A percentile compares a stretch with the other conserved stretches of the same genome.
These are phyloP conservation scores for Alternaria incomplexa DNA, from an alignment of 2,329 filamentous ascomycete genomes.

Conservation along the genomic window DNA sequence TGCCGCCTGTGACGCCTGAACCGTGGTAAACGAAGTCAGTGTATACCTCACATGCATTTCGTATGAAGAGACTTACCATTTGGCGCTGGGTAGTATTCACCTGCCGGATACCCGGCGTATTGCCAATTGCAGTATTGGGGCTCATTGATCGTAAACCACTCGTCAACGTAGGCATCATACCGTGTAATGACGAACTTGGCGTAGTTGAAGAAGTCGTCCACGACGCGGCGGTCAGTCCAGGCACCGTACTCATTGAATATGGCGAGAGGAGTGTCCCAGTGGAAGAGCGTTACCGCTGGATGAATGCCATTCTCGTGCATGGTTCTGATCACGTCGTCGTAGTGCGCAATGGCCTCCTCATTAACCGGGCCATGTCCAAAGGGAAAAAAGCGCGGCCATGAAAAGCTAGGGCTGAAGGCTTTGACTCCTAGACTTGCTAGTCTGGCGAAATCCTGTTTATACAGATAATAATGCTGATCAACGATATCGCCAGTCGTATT, in stretches of 20 bases:
- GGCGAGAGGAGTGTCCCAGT: conserved; percentile 53
- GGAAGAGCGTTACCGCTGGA: conserved; percentile 49
- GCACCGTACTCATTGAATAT: conserved; percentile 52
- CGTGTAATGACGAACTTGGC: conserved; percentile 52
- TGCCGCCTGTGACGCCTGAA: conserved; percentile 46
- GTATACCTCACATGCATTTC: neutral
- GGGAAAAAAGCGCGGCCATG: conserved; percentile 50
- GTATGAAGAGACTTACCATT: conserved; percentile 25
- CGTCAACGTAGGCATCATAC: conserved; percentile 50
- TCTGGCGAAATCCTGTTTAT: conserved; percentile 53
- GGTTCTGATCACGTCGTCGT: conserved; percentile 49
- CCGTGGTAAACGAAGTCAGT: neutral
- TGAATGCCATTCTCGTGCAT: conserved; percentile 46
- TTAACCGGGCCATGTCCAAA: conserved; percentile 49
- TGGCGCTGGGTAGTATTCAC: conserved; percentile 55
- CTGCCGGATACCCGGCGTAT: conserved; percentile 53
- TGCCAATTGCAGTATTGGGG: conserved; percentile 59
- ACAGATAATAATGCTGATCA: conserved; percentile 51
- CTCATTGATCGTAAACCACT: conserved; percentile 53
- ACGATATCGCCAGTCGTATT: conserved; percentile 52
- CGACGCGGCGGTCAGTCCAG: conserved; percentile 48
- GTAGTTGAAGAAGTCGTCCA: conserved; percentile 53
- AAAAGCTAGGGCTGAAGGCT: conserved; percentile 46
- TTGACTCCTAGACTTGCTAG: conserved; percentile 38
- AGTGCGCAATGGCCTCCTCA: conserved; percentile 44